Percentiles rank a stretch among this genome's conserved stretches.
Conservation (phyloP, 805 yeast species). For the Helenozyma baotianmanensis region DNA sequence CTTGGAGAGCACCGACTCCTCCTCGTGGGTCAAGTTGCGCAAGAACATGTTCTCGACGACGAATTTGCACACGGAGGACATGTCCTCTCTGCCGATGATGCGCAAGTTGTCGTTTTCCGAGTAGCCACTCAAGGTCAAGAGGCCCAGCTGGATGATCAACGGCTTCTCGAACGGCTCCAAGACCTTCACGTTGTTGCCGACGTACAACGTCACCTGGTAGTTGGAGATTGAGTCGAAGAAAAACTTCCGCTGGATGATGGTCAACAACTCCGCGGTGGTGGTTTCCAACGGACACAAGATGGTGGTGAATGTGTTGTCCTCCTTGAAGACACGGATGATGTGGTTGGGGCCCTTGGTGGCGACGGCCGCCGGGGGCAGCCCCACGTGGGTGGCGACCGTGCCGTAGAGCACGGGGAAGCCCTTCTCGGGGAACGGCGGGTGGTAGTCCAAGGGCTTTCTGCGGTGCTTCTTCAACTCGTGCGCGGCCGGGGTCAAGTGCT, state of each 20-base stretch:
- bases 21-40: slow-evolving; percentile 59
- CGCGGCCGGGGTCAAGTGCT: neutral
- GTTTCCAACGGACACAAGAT: slow-evolving; percentile 75
- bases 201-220: slow-evolving; percentile 67
- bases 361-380: too few relatives aligned
- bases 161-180: slow-evolving; percentile 73
- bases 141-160: slow-evolving; percentile 66
- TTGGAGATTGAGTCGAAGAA: slow-evolving; percentile 66
- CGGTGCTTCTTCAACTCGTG: slow-evolving; percentile 4
- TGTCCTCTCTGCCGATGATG: slow-evolving; percentile 78
- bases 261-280: slow-evolving; percentile 69
- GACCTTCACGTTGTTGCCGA: slow-evolving; percentile 73
- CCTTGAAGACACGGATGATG: slow-evolving; percentile 70
- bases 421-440: slow-evolving; percentile 8
- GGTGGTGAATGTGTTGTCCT: slow-evolving; percentile 82
- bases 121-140: slow-evolving; percentile 74
- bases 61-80: slow-evolving; percentile 78
- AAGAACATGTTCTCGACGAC: slow-evolving; percentile 61
- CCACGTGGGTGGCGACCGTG: slow-evolving; percentile 6
- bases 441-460: slow-evolving; percentile 6
- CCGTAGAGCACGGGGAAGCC: slow-evolving; percentile 34
- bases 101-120: slow-evolving; percentile 70
- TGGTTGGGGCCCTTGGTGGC: slow-evolving; percentile 31
- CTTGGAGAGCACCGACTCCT: slow-evolving; percentile 59
- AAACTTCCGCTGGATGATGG: slow-evolving; percentile 70